Percentiles rank a stretch among this genome's conserved stretches.
phyloP scores from a whole-genome alignment of 768 basidiomycete genomes.

The Hypholoma sublateritium region DNA sequence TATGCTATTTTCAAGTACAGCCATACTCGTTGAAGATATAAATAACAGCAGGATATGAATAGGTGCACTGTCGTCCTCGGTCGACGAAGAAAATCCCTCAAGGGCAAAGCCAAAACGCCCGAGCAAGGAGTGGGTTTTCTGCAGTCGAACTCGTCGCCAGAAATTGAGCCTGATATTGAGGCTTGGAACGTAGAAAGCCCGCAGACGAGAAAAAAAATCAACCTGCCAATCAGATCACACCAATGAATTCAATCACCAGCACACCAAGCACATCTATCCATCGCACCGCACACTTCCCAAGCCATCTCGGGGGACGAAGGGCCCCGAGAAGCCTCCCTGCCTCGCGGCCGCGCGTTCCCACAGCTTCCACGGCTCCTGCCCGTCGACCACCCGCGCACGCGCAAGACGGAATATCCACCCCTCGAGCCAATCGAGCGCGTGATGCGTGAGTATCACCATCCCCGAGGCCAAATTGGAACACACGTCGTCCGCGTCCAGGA shows the following conservation, averaged over 20 bases:
- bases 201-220: no score
- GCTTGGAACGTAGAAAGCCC: no score
- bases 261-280: no score
- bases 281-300: neutral
- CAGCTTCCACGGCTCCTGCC: constrained; percentile 54
- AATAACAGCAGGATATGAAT: no score
- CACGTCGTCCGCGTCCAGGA: constrained; percentile 16
- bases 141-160: no score
- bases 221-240: neutral
- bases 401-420: constrained; percentile 32
- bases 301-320: neutral
- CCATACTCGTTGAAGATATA: no score
- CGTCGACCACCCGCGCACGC: constrained; percentile 47
- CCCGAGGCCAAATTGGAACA: constrained; percentile 5
- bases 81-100: no score
- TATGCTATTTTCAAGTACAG: neutral
- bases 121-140: no score
- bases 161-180: no score
- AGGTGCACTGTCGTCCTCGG: no score
- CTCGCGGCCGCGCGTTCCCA: constrained; percentile 39
- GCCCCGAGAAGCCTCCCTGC: neutral
- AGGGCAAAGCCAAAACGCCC: no score
- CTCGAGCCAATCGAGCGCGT: constrained; percentile 36
- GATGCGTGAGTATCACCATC: constrained; percentile 4
- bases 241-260: neutral